phyloP scores from a whole-genome alignment of 768 basidiomycete genomes.

The Hypholoma fasciculare region DNA sequence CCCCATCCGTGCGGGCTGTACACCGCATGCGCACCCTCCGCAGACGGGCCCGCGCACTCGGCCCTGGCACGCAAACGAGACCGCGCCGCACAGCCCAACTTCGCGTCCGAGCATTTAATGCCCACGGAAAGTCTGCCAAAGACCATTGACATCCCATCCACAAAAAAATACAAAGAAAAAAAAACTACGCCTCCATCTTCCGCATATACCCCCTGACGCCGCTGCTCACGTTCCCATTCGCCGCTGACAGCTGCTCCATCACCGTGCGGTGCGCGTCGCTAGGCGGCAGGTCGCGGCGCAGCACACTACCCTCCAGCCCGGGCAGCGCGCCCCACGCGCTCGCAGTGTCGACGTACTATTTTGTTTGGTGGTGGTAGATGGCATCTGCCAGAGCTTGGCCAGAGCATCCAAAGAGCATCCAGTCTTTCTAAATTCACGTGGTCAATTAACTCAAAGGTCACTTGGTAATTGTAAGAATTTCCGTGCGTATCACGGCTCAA shows the following conservation, averaged over 20 bases:
- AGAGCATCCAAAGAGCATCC: too few species aligned
- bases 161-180: not conserved
- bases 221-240: slow-evolving; percentile 88
- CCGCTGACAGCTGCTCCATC: slow-evolving; percentile 70
- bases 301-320: slow-evolving; percentile 37
- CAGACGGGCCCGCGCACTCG: slow-evolving; percentile 36
- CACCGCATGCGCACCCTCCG: too few species aligned
- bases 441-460: too few species aligned
- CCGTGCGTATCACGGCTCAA: too few species aligned
- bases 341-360: slow-evolving; percentile 90
- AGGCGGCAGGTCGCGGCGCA: slow-evolving; percentile 57
- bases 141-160: not conserved
- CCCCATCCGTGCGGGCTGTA: too few species aligned
- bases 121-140: slow-evolving; percentile 72
- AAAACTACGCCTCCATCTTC: slow-evolving; percentile 82
- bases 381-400: too few species aligned
- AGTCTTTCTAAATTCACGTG: too few species aligned
- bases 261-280: slow-evolving; percentile 71
- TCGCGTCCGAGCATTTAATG: slow-evolving; percentile 90
- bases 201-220: slow-evolving; percentile 94
- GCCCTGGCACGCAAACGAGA: slow-evolving; percentile 93
- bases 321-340: slow-evolving; percentile 72
- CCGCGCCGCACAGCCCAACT: slow-evolving; percentile 91
- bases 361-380: too few species aligned
- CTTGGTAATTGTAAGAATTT: too few species aligned